Evolutionary conservation across 257 asterid species (phyloP).

Genomic region (Solanum etuberosum): DNA sequence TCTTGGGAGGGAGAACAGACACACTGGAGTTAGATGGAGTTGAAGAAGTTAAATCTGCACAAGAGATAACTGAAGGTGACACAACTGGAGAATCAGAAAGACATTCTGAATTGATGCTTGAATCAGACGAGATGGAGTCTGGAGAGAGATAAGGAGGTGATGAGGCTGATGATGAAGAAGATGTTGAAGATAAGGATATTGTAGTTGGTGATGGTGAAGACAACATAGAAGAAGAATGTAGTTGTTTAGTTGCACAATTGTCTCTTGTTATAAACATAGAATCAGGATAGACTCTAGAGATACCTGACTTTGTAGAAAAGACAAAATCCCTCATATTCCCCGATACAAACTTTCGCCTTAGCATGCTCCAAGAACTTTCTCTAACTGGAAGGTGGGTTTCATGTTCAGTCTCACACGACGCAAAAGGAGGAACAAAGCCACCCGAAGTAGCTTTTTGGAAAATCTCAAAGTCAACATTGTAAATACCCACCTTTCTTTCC

Average conservation of each 20-base stretch:
- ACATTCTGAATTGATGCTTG: slow-evolving; percentile 22
- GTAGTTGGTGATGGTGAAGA: slow-evolving; percentile 19
- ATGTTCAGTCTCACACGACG: slow-evolving; percentile 27
- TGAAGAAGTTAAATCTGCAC: slow-evolving; percentile 18
- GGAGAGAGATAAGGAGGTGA: slow-evolving; percentile 40
- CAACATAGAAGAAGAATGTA: slow-evolving; percentile 5
- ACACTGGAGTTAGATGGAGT: slow-evolving; percentile 14
- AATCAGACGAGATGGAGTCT: slow-evolving; percentile 33
- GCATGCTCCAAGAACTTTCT: slow-evolving; percentile 33
- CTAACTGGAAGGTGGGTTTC: slow-evolving; percentile 31
- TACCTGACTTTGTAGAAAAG: slow-evolving; percentile 16
- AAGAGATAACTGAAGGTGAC: slow-evolving; percentile 23
- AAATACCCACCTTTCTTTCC: slow-evolving; percentile 20
- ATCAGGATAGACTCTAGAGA: slow-evolving; percentile 31
- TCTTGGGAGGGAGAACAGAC: slow-evolving; percentile 21
- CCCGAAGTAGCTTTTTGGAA: slow-evolving; percentile 33
- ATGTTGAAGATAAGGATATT: slow-evolving; percentile 7
- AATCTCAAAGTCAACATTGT: slow-evolving; percentile 31
- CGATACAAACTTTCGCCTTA: slow-evolving; percentile 25
- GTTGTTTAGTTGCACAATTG: slow-evolving; percentile 7
- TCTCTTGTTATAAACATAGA: slow-evolving; percentile 3
- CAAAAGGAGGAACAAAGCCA: slow-evolving; percentile 37
- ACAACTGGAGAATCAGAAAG: slow-evolving; percentile 28
- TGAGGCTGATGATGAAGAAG: slow-evolving; percentile 18
- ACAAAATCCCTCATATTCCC: slow-evolving; percentile 35